These are phyloP conservation scores for Ulmus americana DNA, from an alignment of 331 rosid species.

Conservation along the genomic window DNA sequence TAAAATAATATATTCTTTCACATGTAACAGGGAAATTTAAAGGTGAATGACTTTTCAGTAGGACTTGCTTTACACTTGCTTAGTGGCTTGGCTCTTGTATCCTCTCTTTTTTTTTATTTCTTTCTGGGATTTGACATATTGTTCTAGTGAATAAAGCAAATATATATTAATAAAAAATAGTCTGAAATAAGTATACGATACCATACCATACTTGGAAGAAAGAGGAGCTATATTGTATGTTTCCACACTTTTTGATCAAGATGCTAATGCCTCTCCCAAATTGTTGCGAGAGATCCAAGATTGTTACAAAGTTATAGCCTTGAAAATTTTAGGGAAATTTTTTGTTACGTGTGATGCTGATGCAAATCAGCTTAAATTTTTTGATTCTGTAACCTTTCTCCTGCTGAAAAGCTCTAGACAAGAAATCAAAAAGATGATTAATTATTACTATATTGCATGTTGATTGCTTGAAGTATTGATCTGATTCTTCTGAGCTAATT, in stretches of 20 bases:
- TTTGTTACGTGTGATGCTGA: slow-evolving; percentile 5
- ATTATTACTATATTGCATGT: slow-evolving; percentile 9
- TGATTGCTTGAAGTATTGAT: slow-evolving; percentile 25
- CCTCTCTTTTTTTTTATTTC: slow-evolving; percentile 2
- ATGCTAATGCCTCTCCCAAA: slow-evolving; percentile 24
- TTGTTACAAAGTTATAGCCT: neutral
- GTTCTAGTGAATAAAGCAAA: slow-evolving; percentile 30
- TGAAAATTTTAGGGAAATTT: neutral
- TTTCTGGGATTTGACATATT: slow-evolving; percentile 41
- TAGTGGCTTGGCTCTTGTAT: too few species aligned
- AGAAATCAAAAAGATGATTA: neutral
- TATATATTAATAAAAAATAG: slow-evolving; percentile 6
- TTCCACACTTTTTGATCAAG: slow-evolving; percentile 19
- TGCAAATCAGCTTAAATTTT: slow-evolving; percentile 22
- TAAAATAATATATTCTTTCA: slow-evolving; percentile 6
- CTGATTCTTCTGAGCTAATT: slow-evolving; percentile 25
- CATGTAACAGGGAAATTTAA: neutral
- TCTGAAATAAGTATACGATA: slow-evolving; percentile 25
- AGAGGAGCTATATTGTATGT: slow-evolving; percentile 12
- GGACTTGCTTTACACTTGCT: neutral
- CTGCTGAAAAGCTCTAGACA: neutral
- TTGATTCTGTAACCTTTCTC: slow-evolving; percentile 8
- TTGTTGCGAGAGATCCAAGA: slow-evolving; percentile 1
- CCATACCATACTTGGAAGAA: slow-evolving; percentile 20
- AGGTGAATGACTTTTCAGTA: slow-evolving; percentile 1